Percentiles rank a stretch among this genome's conserved stretches.
phyloP scores from a whole-genome alignment of 2,329 filamentous ascomycete genomes.

The Cercospora sp. region DNA sequence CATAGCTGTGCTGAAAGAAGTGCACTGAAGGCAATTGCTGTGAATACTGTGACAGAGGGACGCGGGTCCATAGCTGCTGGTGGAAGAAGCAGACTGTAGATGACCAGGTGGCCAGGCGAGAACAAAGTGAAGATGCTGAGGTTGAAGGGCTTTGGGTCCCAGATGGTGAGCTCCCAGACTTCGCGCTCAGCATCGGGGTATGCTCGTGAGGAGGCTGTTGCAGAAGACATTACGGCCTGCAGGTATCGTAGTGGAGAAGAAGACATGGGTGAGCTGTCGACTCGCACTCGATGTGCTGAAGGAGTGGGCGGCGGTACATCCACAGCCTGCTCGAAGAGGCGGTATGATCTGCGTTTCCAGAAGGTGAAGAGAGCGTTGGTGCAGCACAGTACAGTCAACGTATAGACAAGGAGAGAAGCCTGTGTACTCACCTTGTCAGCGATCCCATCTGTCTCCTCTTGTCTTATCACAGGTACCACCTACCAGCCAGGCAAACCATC shows the following conservation, averaged over 20 bases:
- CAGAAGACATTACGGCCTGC: conserved; percentile 63
- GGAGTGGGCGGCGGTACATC: conserved; percentile 75
- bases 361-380: conserved; percentile 81
- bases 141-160: conserved; percentile 86
- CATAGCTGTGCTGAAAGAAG: conserved; percentile 77
- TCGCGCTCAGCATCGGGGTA: conserved; percentile 80
- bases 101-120: conserved; percentile 86
- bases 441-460: not conserved
- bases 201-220: conserved; percentile 76
- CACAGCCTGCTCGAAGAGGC: conserved; percentile 84
- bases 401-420: conserved; percentile 66
- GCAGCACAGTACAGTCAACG: conserved; percentile 65
- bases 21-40: conserved; percentile 71
- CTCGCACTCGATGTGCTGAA: conserved; percentile 82
- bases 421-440: conserved; percentile 21
- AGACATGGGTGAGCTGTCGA: conserved; percentile 76
- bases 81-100: conserved; percentile 87
- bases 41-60: conserved; percentile 83
- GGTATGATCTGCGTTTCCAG: conserved; percentile 78
- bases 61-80: conserved; percentile 71
- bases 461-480: conserved; percentile 28
- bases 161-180: conserved; percentile 92
- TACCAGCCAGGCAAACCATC: conserved; percentile 69
- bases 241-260: conserved; percentile 78
- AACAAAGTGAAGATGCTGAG: conserved; percentile 85